Conservation (phyloP, 1,139 yeast species). For the Candida sp. region DNA sequence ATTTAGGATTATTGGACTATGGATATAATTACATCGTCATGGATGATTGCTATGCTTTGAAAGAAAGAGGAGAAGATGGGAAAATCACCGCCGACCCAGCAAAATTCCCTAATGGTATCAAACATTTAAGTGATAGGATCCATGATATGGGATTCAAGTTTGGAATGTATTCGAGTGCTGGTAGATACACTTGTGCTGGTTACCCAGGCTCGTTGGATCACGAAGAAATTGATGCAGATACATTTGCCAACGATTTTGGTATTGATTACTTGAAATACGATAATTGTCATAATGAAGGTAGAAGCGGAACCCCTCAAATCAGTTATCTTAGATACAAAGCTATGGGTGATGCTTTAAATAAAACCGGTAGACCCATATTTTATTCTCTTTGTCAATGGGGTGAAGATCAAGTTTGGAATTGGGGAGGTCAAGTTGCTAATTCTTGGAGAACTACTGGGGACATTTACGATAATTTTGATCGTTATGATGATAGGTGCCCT, state of each 20-base stretch:
- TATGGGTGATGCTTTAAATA: conserved; percentile 21
- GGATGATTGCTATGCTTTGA: conserved; percentile 21
- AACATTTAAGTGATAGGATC: conserved; percentile 14
- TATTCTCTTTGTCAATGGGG: conserved; percentile 27
- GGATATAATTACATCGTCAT: conserved; percentile 22
- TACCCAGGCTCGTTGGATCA: conserved; percentile 21
- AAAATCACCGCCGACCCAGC: conserved; percentile 10
- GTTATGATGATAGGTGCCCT: conserved; percentile 20
- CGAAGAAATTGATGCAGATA: conserved; percentile 20
- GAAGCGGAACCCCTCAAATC: conserved; percentile 15
- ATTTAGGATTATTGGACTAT: conserved; percentile 15
- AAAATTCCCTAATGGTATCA: conserved; percentile 22
- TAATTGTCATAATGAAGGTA: conserved; percentile 22
- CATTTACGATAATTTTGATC: conserved; percentile 13
- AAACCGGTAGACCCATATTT: conserved; percentile 20
- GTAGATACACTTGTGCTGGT: conserved; percentile 21
- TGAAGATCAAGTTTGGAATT: conserved; percentile 14
- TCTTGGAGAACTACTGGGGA: conserved; percentile 25
- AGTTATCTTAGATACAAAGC: conserved; percentile 16
- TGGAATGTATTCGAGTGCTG: conserved; percentile 26
- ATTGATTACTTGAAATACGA: conserved; percentile 25
- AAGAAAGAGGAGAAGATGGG: conserved; percentile 6
- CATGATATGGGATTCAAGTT: conserved; percentile 18
- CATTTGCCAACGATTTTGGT: conserved; percentile 18
- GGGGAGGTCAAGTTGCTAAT: conserved; percentile 21